Conservation (phyloP, 176 grass and related monocot genomes). For the Carex cristatella region DNA sequence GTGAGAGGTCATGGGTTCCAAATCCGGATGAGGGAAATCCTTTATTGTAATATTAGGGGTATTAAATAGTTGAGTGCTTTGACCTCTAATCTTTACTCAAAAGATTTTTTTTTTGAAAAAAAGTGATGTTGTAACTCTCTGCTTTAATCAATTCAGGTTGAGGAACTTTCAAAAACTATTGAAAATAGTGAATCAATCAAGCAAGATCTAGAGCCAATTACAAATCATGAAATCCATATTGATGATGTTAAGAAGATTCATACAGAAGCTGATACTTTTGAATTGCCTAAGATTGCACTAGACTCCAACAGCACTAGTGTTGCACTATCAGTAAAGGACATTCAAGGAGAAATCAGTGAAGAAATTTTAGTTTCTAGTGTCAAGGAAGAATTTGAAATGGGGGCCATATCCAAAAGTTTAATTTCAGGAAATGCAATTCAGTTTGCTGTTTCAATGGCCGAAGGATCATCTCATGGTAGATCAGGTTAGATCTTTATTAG, state of each 20-base stretch:
- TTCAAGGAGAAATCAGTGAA: conserved; percentile 3
- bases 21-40: no score
- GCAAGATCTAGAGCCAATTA: not conserved
- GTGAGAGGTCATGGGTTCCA: no score
- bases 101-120: not conserved
- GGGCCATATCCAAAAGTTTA: conserved; percentile 41
- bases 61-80: no score
- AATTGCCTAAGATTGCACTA: not conserved
- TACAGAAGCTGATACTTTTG: not conserved
- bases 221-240: conserved; percentile 3
- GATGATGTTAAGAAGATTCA: not conserved
- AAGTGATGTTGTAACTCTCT: not conserved
- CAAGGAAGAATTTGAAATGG: conserved; percentile 50
- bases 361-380: conserved; percentile 16
- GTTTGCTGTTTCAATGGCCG: conserved; percentile 28
- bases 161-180: not conserved
- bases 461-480: conserved; percentile 35
- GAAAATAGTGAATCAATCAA: not conserved
- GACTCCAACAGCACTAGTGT: not conserved
- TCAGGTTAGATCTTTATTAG: conserved; percentile 57
- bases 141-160: conserved; percentile 7
- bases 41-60: no score
- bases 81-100: no score
- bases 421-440: conserved; percentile 28
- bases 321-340: not conserved